These are phyloP conservation scores for Helianthus annuus DNA, from an alignment of 129 eudicot genomes.

Conservation along the genomic window DNA sequence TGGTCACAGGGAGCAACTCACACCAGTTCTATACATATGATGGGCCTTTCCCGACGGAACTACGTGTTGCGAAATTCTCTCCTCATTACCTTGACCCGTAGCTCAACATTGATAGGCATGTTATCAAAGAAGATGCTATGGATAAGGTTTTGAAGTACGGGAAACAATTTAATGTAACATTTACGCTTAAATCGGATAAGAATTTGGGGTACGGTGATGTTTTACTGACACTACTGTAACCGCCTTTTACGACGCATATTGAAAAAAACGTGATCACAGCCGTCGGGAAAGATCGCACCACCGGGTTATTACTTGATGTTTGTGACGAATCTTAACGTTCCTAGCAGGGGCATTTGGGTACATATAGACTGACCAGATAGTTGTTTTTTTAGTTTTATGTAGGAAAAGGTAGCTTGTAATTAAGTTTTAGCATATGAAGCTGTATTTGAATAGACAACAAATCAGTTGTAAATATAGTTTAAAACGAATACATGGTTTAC, in stretches of 20 bases:
- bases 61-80: conserved; percentile 63
- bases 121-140: conserved; percentile 22
- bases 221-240: too few relatives aligned
- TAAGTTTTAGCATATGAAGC: background rate
- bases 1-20: conserved; percentile 75
- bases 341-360: conserved; percentile 74
- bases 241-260: too few relatives aligned
- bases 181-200: too few relatives aligned
- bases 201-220: too few relatives aligned
- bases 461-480: too few relatives aligned
- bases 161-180: too few relatives aligned
- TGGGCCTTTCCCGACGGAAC: conserved; percentile 57
- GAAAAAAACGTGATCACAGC: too few relatives aligned
- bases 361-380: conserved; percentile 27
- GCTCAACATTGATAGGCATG: conserved; percentile 27
- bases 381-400: background rate
- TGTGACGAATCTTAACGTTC: conserved; percentile 30
- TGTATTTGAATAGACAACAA: conserved; percentile 15
- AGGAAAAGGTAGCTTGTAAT: background rate
- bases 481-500: too few relatives aligned
- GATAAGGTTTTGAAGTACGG: conserved; percentile 42
- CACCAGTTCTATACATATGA: conserved; percentile 40
- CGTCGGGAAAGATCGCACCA: too few relatives aligned
- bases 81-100: conserved; percentile 69
- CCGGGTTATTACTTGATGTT: too few relatives aligned